A percentile compares a stretch with the other conserved stretches of the same genome.
Evolutionary conservation across 331 rosid species (phyloP).

Genomic region (Rosa hybrid): DNA sequence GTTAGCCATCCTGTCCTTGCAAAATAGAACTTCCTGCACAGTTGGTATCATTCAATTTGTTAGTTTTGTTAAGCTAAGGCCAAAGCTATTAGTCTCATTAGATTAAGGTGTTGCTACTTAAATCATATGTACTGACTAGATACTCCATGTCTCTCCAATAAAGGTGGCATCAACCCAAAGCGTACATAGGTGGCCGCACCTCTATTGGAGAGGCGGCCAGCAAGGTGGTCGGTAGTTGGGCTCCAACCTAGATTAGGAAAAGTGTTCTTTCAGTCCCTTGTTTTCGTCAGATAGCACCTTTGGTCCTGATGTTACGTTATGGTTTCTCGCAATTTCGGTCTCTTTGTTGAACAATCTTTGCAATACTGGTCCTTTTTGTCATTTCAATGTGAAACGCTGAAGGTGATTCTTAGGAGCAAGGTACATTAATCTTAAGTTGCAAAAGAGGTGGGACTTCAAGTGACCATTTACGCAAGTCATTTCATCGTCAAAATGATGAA

Average conservation of each 20-base stretch:
- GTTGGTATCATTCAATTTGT: not conserved
- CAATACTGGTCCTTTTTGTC: not conserved
- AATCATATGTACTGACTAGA: not conserved
- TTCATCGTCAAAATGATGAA: not conserved
- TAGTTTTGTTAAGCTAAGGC: not conserved
- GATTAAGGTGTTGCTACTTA: not conserved
- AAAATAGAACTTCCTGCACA: conserved; percentile 78
- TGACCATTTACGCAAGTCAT: not conserved
- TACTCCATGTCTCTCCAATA: not conserved
- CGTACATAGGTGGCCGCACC: too few species aligned
- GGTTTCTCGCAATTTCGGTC: not conserved
- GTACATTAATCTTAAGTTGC: not conserved
- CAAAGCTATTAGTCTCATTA: not conserved
- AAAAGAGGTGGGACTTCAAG: not conserved
- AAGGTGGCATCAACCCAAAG: not conserved
- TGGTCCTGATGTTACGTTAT: not conserved
- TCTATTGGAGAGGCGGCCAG: not conserved
- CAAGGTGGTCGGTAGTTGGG: not conserved
- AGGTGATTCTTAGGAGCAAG: not conserved
- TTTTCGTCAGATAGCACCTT: too few species aligned
- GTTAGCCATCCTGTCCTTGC: conserved; percentile 97
- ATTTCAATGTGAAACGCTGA: not conserved
- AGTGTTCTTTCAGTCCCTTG: too few species aligned
- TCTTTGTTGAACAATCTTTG: not conserved
- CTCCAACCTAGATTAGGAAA: not conserved